These are phyloP conservation scores for Rhamnella rubrinervis DNA, from an alignment of 331 rosid genomes.

Conservation along the genomic window DNA sequence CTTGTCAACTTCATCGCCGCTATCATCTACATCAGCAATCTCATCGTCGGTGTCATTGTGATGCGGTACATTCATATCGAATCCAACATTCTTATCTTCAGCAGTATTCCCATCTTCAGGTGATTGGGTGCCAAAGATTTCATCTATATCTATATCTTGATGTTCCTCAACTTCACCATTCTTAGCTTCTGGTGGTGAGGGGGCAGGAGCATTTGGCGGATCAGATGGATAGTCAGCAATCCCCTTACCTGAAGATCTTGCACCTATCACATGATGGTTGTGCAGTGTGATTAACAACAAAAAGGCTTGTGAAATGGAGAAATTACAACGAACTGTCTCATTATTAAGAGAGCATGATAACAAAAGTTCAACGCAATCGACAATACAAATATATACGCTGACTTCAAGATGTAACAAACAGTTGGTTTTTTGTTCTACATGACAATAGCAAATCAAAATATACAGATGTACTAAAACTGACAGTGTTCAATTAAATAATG, in stretches of 20 bases:
- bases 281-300: slow-evolving; percentile 1
- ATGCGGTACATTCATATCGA: slow-evolving; percentile 54
- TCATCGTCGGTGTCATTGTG: slow-evolving; percentile 77
- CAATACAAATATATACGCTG: neutral
- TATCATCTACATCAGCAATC: slow-evolving; percentile 84
- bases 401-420: neutral
- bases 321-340: slow-evolving; percentile 14
- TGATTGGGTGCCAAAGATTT: slow-evolving; percentile 63
- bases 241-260: slow-evolving; percentile 48
- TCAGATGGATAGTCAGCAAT: slow-evolving; percentile 42
- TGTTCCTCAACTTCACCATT: slow-evolving; percentile 59
- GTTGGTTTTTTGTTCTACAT: neutral
- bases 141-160: slow-evolving; percentile 65
- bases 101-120: slow-evolving; percentile 59
- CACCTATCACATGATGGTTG: slow-evolving; percentile 40
- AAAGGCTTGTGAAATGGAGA: slow-evolving; percentile 19
- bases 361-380: neutral
- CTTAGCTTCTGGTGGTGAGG: slow-evolving; percentile 59
- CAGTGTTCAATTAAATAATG: neutral
- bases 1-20: slow-evolving; percentile 82
- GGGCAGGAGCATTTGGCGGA: slow-evolving; percentile 36
- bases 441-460: neutral
- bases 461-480: too few relatives aligned
- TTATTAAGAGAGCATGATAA: neutral
- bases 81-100: slow-evolving; percentile 56